Base-by-base conservation (phyloP, 345 rosid species). In the Nephelium lappaceum region DNA sequence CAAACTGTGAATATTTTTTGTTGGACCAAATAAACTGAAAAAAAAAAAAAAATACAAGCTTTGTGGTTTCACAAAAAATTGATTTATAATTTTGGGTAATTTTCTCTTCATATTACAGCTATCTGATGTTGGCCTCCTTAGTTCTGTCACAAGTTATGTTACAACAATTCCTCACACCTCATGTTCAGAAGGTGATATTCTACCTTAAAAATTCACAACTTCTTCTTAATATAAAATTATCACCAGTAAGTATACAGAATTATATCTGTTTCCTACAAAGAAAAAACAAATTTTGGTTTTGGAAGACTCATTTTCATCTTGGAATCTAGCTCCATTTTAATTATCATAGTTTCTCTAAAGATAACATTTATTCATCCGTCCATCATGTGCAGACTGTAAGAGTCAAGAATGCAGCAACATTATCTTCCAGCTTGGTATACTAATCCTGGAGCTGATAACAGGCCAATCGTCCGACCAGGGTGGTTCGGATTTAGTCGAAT, bases 391-490 rank as follows among this genome's bases (percentile, higher is more conserved):
- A 91, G 93, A 85, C 60, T 77, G 87, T 70, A 77, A 65, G 67
- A 89, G 77, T 39, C 84, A 87, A 68, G 87, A 85, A 63, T 82
- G 86, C 78, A 86, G 86, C 68, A 85, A 83, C 84, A 82, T 94
- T 69, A 86, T 93, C 27, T 91, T 90, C 69, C 98, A 93, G 87
- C 93, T 96, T 2, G 99, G 99, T 8, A 86, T 96, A 78, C 87
- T 92, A 80, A 88, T 96, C 78, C 73, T 93, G 80, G 99, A 93
- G 85, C 88, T 96, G 49, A 76, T 96, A 79, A 93, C 99, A 1
- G 99, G 99, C 19, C 97, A 91, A 73, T 92, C 97, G 73, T 90
- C 99, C 0, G 97, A 89, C 42, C 79, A 86, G 66, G 96, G 88
- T 66, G 88, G 86, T 8, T 77, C 79, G 0, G 90, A 88, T 80